Evolutionary conservation across 345 rosid species (phyloP).

Genomic region (Balakata baccata): DNA sequence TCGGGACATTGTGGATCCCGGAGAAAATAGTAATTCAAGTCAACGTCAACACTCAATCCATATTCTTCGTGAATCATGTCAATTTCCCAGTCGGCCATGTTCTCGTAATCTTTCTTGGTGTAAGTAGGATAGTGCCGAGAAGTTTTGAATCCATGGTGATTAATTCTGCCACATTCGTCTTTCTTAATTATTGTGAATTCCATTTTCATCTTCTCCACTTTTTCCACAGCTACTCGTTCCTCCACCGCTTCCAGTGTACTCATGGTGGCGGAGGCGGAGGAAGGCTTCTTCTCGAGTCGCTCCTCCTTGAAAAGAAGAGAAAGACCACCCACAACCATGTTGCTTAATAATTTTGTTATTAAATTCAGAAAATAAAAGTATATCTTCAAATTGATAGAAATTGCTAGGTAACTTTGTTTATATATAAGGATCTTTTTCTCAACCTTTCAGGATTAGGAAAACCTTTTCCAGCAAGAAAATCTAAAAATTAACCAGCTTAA

Average conservation of each 20-base stretch:
- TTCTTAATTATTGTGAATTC: neutral
- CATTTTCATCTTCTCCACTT: neutral
- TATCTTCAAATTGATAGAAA: no score
- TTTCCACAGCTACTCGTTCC: neutral
- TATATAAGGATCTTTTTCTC: neutral
- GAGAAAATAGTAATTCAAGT: conserved; percentile 18
- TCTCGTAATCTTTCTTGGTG: conserved; percentile 38
- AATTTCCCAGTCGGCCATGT: conserved; percentile 41
- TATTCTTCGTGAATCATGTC: conserved; percentile 44
- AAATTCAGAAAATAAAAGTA: no score
- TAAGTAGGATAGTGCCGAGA: conserved; percentile 50
- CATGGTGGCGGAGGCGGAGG: no score
- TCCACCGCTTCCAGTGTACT: neutral
- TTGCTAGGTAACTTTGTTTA: neutral
- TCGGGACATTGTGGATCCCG: neutral
- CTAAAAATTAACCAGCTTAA: no score
- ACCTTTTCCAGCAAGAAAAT: neutral
- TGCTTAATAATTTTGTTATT: no score
- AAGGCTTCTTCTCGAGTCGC: neutral
- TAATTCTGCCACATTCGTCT: neutral
- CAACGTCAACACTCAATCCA: conserved; percentile 33
- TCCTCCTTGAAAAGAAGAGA: conserved; percentile 1
- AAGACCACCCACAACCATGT: neutral
- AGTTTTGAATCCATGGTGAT: conserved; percentile 28
- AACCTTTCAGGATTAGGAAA: neutral